A percentile compares a stretch with the other conserved stretches of the same genome.
Conservation (phyloP, 1,139 yeast species). For the Eremothecium cymbalariae region DNA sequence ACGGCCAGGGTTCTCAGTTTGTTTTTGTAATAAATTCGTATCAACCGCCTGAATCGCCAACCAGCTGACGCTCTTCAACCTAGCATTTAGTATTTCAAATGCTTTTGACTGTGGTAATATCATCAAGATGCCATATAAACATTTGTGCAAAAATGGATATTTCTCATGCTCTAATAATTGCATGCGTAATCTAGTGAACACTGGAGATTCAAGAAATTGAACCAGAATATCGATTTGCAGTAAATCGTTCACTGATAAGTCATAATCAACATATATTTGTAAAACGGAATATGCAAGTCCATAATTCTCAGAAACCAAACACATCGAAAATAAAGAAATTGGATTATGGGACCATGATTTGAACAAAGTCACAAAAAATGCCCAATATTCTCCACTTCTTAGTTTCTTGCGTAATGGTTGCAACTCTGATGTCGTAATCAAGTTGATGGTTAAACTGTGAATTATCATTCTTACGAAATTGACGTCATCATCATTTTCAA, state of each 20-base stretch:
- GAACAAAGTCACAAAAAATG: slow-evolving; percentile 68
- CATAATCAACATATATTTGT: slow-evolving; percentile 66
- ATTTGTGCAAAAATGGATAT: slow-evolving; percentile 75
- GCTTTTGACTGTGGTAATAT: slow-evolving; percentile 94
- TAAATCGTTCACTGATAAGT: slow-evolving; percentile 54
- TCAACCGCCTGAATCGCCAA: slow-evolving; percentile 20
- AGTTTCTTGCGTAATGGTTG: slow-evolving; percentile 60
- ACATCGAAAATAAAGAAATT: slow-evolving; percentile 78
- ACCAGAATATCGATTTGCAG: slow-evolving; percentile 76
- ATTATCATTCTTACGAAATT: slow-evolving; percentile 75
- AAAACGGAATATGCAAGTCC: slow-evolving; percentile 79
- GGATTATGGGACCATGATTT: slow-evolving; percentile 91
- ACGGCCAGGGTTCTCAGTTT: slow-evolving; percentile 16
- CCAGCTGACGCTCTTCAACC: slow-evolving; percentile 43
- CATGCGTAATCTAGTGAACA: slow-evolving; percentile 76
- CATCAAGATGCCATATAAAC: slow-evolving; percentile 89
- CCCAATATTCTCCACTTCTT: slow-evolving; percentile 55
- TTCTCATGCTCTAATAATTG: slow-evolving; percentile 82
- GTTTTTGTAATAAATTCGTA: slow-evolving; percentile 10
- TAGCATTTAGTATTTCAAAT: slow-evolving; percentile 66
- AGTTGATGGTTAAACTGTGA: slow-evolving; percentile 77
- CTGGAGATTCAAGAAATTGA: slow-evolving; percentile 79
- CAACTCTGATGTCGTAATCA: slow-evolving; percentile 84
- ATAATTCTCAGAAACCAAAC: slow-evolving; percentile 81
- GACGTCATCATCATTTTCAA: slow-evolving; percentile 54